These are phyloP conservation scores for Fusarium buxicola DNA, from an alignment of 2,329 filamentous ascomycete species.

Conservation along the genomic window DNA sequence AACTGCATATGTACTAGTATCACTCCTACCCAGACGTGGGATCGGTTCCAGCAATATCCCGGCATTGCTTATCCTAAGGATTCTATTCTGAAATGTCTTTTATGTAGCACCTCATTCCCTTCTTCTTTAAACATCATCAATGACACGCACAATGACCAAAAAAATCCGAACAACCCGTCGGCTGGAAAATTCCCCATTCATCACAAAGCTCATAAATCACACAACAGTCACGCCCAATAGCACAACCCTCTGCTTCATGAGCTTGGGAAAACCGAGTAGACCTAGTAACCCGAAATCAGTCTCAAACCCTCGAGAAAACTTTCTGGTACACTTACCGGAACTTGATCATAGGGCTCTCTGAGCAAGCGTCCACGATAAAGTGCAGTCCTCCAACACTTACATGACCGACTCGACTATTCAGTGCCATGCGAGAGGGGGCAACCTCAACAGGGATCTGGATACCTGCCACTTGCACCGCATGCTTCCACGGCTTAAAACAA, in stretches of 20 bases:
- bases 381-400: constrained; percentile 28
- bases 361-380: constrained; percentile 28
- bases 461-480: constrained; percentile 11
- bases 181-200: constrained; percentile 7
- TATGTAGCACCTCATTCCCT: too few species aligned
- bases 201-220: not conserved
- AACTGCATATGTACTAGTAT: too few species aligned
- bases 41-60: too few species aligned
- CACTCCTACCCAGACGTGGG: too few species aligned
- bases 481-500: not conserved
- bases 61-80: too few species aligned
- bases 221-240: not conserved
- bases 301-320: not conserved
- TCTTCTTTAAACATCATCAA: not conserved
- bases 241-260: constrained; percentile 23
- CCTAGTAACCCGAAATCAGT: constrained; percentile 15
- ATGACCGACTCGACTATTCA: constrained; percentile 25
- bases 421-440: constrained; percentile 18
- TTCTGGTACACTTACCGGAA: constrained; percentile 23
- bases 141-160: constrained; percentile 28
- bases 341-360: constrained; percentile 13
- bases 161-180: constrained; percentile 15
- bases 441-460: constrained; percentile 19
- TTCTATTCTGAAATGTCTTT: too few species aligned
- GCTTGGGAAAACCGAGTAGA: constrained; percentile 32